Base-by-base conservation (phyloP, 2,329 filamentous ascomycete genomes). In the Thelonectria olida region DNA sequence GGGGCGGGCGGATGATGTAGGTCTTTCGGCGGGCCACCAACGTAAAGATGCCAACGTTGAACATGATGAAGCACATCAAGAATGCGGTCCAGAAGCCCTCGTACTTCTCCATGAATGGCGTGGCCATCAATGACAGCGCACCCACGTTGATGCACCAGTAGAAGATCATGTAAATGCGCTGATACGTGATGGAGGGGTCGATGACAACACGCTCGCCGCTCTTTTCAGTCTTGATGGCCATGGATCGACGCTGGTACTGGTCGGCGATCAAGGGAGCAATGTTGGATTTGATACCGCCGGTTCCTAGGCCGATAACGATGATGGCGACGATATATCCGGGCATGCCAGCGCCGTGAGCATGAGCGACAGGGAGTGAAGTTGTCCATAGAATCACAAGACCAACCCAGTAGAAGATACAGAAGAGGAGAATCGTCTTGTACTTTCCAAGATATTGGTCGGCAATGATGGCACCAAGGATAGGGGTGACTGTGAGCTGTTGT, bases 101-200 rank as follows among this genome's bases (percentile, higher is more conserved):
- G 68, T 89, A 83, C 59, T 84, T 79, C 74, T 93, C 91, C 79
- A 92, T 84, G 72, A 87, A 88, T 1, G 87, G 87, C 1, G 88
- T 92, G 7, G 85, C 88, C 67, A 92, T 83, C 54, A 86, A 80
- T 0, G 86, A 90, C 7, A 93, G 80, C 2, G 88, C 86, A n/a
- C 90, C 91, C 15, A 93, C 67, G 75, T 93, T 92, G 72, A 92
- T 92, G 76, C 87, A 90, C 74, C 84, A 82, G 77, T 92, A 92
- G 79, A 92, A 92, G 72, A 92, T 85, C 87, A 88, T 90, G 80
- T 90, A 92, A 63, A 92, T 87, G 48, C 88, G 82, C 70, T 89
- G 86, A 63, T 89, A 84, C 1, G 90, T 92, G 55, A 90, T 80
- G 38, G 84, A 81, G 0, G 89, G 88, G 67, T 92, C 89, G 23